Evolutionary conservation across 2,329 filamentous ascomycete genomes (phyloP).

Genomic region (Talaromyces amestolkiae): DNA sequence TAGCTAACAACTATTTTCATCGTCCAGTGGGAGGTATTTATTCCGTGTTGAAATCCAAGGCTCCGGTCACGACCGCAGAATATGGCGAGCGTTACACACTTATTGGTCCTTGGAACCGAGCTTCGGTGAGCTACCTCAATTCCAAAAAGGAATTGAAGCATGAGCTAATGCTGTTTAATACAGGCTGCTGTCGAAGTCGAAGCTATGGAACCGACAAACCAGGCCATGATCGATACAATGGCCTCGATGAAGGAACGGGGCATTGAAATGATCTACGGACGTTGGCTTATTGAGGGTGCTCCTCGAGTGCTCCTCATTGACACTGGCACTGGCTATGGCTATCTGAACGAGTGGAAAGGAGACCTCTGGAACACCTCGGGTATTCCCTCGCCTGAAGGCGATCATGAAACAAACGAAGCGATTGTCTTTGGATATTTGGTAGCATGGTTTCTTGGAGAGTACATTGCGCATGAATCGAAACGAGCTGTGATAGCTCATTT

Average conservation of each 20-base stretch:
- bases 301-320: constrained; percentile 92
- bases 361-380: constrained; percentile 91
- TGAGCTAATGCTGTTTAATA: constrained; percentile 3
- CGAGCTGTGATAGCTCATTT: constrained; percentile 96
- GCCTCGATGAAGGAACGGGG: constrained; percentile 90
- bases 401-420: constrained; percentile 94
- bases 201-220: constrained; percentile 78
- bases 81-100: constrained; percentile 97
- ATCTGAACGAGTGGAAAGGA: constrained; percentile 92
- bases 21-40: constrained; percentile 89
- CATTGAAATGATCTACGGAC: constrained; percentile 84
- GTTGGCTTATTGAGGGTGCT: constrained; percentile 96
- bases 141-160: not conserved
- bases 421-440: constrained; percentile 97
- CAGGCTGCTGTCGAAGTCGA: constrained; percentile 98
- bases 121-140: constrained; percentile 63
- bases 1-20: constrained; percentile 18
- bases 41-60: constrained; percentile 98
- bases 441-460: constrained; percentile 98
- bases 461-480: constrained; percentile 86
- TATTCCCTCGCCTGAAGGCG: constrained; percentile 87
- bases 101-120: constrained; percentile 88
- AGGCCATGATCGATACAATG: constrained; percentile 77
- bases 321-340: constrained; percentile 87
- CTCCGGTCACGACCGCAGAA: constrained; percentile 93